Base-by-base conservation (phyloP, 768 basidiomycete genomes). In the Rhizopogon rudus region DNA sequence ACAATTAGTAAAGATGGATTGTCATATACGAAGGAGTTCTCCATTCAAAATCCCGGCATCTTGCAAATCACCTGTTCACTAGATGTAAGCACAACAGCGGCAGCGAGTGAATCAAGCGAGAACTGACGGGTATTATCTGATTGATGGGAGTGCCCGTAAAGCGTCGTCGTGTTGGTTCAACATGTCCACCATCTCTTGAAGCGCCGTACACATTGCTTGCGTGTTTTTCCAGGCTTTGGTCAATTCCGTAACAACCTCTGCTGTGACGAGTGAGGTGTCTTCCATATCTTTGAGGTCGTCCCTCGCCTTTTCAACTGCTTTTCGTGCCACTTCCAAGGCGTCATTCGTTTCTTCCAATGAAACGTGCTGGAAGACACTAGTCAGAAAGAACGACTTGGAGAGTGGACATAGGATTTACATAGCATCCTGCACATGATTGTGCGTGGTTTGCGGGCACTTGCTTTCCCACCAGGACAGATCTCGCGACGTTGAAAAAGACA, bases 111-210 rank as follows among this genome's bases (percentile, higher is more conserved):
- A 37, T 13, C 20, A 7, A 16, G 14, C 13, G 20, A 20, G 22
- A 37, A 48, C 46, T 48, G 20, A 49, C 35, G 4, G 1, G 0
- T 16, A 12, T 22, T 20, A 49, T 49, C 33, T 37, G 22, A 35
- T 49, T 14, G 14, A 14, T 20, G 46, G 20, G 35, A 22, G 31
- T 35, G 17, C 17, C 7, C 9, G 12, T 33, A 31, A 37, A 16
- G 13, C 5, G 1, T 33, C 31, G 31, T 5, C 22, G 48, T 37
- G 20, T 37, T 37, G 33, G 4, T 49, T 20, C 14, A 49, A 37
- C 8, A 49, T 37, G 8, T 49, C 48, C 8, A 14, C 35, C 41
- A 63, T 14, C 78, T 79, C 67, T 71, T 68, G 60, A 71, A 73
- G 40, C 77, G 75, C 3, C 50, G 65, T 14, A 50, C 73, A 31